Evolutionary conservation across 2,329 filamentous ascomycete species (phyloP), one percentile per base, ranked within the genome.

Genomic region (Pleurostoma richardsiae): DNA sequence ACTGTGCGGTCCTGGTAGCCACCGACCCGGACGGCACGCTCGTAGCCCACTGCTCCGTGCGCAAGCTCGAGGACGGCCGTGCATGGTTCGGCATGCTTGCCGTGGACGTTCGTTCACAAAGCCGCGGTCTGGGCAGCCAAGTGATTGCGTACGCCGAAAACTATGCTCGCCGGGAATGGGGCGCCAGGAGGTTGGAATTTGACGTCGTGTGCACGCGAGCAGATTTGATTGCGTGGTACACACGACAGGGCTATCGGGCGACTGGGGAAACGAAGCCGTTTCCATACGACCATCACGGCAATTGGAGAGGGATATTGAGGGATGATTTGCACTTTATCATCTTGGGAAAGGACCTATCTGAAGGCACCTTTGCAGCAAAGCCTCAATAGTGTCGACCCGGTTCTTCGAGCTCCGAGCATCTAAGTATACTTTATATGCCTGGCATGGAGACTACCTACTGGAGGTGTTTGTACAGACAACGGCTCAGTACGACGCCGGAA

Each of bases 1-100:
- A 65, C 19, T 54, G 55, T 6, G 59, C 46, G 1, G 56, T 65
- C n/a, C 44, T 70, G 3, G 56, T 65, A 29, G 63, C 59, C 29
- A 55, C 50, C 3, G 49, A 56, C 44, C 5, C 46, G 10, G 30
- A 53, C 4, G 50, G 49, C 39, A 30, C 30, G 1, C 48, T 65
- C 5, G 55, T 65, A 6, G 64, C 51, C 7, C 59, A 59, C 30
- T 51, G 64, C 43, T 56, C 56, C 0, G 54, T 67, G 8, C 52
- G 49, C 41, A 61, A 51, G 48, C 56, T 55, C 29, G 47, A 50
- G 26, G 49, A 42, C n/a, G 51, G 48, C 4, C 41, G 52, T 8
- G 66, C 59, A 4, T 60, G 65, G 31, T 48, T 71, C 8, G 56
- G 57, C 38, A 51, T 67, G 51, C 54, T 71, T 2, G 65, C 67